Conservation (phyloP, 768 basidiomycete species). For the Mycena filopes region DNA sequence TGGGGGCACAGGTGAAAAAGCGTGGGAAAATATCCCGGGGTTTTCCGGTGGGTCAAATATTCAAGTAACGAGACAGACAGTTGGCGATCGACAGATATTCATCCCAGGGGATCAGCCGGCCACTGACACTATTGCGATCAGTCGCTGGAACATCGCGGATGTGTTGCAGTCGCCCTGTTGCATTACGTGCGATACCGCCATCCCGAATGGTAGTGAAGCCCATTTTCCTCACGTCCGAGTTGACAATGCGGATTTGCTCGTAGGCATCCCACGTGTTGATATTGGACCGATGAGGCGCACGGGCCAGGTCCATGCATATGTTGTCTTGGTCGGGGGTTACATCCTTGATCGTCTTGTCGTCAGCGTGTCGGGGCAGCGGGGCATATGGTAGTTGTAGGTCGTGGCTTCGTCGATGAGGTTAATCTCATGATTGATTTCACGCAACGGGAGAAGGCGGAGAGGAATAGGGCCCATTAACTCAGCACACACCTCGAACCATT, state of each 20-base stretch:
- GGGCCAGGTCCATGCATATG: neutral
- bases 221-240: slow-evolving; percentile 36
- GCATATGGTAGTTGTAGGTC: slow-evolving; percentile 30
- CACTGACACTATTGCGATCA: slow-evolving; percentile 35
- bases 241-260: slow-evolving; percentile 43
- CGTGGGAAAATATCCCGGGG: too few relatives aligned
- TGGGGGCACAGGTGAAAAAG: too few relatives aligned
- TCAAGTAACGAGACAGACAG: slow-evolving; percentile 6
- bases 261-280: slow-evolving; percentile 46
- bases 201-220: slow-evolving; percentile 39
- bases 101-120: slow-evolving; percentile 9
- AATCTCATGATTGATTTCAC: slow-evolving; percentile 38
- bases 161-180: slow-evolving; percentile 51
- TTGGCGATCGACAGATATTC: slow-evolving; percentile 33
- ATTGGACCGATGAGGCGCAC: slow-evolving; percentile 28
- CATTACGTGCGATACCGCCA: neutral
- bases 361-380: slow-evolving; percentile 41
- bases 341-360: slow-evolving; percentile 53
- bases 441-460: neutral
- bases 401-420: slow-evolving; percentile 39
- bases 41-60: too few relatives aligned
- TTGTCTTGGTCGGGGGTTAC: slow-evolving; percentile 35
- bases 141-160: slow-evolving; percentile 55
- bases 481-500: neutral
- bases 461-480: slow-evolving; percentile 1